phyloP scores from a whole-genome alignment of 2,329 filamentous ascomycete species.

The Trichoderma citrinoviride region DNA sequence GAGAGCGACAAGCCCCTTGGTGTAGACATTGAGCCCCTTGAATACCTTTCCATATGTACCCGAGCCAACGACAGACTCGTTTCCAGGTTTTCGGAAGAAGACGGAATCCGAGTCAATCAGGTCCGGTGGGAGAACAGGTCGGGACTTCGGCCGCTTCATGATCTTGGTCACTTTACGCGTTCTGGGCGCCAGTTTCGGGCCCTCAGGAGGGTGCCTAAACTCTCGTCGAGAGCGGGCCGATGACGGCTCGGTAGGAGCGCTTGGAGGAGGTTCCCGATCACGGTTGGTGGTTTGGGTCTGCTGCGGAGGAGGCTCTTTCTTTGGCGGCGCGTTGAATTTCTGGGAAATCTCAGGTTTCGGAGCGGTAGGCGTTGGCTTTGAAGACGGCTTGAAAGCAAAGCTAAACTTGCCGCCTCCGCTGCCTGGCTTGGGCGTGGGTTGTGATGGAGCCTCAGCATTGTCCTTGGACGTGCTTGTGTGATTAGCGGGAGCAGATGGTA shows the following conservation, averaged over 20 bases:
- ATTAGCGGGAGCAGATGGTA: background rate
- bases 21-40: slow-evolving; percentile 92
- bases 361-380: slow-evolving; percentile 54
- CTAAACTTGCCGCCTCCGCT: slow-evolving; percentile 67
- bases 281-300: slow-evolving; percentile 26
- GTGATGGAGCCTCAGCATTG: slow-evolving; percentile 43
- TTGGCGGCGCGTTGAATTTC: slow-evolving; percentile 61
- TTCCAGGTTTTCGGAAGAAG: slow-evolving; percentile 93
- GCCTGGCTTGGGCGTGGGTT: slow-evolving; percentile 55
- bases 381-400: slow-evolving; percentile 83
- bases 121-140: slow-evolving; percentile 68
- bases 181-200: slow-evolving; percentile 43
- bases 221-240: slow-evolving; percentile 45
- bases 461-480: slow-evolving; percentile 40
- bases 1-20: slow-evolving; percentile 75
- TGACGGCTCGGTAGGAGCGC: slow-evolving; percentile 54
- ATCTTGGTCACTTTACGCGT: slow-evolving; percentile 65
- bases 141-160: slow-evolving; percentile 67
- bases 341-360: slow-evolving; percentile 66
- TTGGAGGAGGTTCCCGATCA: slow-evolving; percentile 48
- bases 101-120: slow-evolving; percentile 80
- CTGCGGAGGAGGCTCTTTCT: slow-evolving; percentile 36
- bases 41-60: slow-evolving; percentile 96
- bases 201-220: slow-evolving; percentile 35
- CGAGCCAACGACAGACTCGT: slow-evolving; percentile 92